Base-by-base conservation (phyloP, 108 stramenopile species). In the Skeletonema menzelii region DNA sequence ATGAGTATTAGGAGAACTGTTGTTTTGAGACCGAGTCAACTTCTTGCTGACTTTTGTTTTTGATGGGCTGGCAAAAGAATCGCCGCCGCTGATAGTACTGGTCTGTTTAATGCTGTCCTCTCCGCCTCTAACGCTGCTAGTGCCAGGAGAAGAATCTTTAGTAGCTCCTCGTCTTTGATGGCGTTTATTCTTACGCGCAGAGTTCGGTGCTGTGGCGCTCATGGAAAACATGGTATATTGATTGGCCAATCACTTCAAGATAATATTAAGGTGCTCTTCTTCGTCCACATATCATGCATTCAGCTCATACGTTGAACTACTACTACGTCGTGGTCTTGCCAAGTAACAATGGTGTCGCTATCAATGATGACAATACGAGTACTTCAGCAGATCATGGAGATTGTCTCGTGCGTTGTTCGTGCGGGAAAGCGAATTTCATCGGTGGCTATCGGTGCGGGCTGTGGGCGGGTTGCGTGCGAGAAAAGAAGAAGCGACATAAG, bases 211-310 rank as follows among this genome's bases (percentile, higher is more conserved):
- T 1, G 59, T 60, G 59, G 34, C 59, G 17, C 59, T 31, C 59
- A 60, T 35, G 5, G 59, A 60, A 60, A 60, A 60, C 59, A 60
- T 60, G 59, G 28, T 35, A n/a, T n/a, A n/a, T n/a, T n/a, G n/a
- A n/a, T n/a, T n/a, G n/a, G n/a, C n/a, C n/a, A n/a, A n/a, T n/a
- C n/a, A n/a, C n/a, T n/a, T n/a, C n/a, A n/a, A n/a, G n/a, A n/a
- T n/a, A n/a, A n/a, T n/a, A n/a, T n/a, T n/a, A n/a, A n/a, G n/a
- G n/a, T n/a, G n/a, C n/a, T n/a, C n/a, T n/a, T n/a, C n/a, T n/a
- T n/a, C n/a, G n/a, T n/a, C n/a, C n/a, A n/a, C n/a, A n/a, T n/a
- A n/a, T n/a, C n/a, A n/a, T n/a, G n/a, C n/a, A n/a, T n/a, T n/a
- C n/a, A n/a, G n/a, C n/a, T n/a, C n/a, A n/a, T n/a, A n/a, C n/a